These are phyloP conservation scores for Penicillium lagena DNA, from an alignment of 495 filamentous ascomycete species.

Conservation along the genomic window DNA sequence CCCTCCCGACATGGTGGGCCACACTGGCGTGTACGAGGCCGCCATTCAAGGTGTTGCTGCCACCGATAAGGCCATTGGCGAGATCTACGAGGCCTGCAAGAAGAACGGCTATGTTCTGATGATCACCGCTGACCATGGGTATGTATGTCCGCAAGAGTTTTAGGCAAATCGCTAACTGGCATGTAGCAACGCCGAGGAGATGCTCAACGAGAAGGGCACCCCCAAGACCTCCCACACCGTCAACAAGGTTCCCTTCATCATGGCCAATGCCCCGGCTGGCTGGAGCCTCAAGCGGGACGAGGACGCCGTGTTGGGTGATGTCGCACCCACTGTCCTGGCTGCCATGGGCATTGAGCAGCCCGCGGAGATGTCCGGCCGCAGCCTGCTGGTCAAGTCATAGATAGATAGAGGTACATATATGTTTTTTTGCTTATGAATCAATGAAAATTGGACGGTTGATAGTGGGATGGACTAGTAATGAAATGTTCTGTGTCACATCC, in stretches of 20 bases:
- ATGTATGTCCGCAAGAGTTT: conserved; percentile 18
- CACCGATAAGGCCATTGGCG: conserved; percentile 89
- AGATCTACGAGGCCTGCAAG: conserved; percentile 88
- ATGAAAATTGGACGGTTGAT: conserved; percentile 5
- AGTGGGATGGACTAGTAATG: neutral
- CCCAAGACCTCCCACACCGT: conserved; percentile 98
- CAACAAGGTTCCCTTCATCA: conserved; percentile 95
- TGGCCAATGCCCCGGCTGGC: conserved; percentile 90
- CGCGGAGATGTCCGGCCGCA: conserved; percentile 83
- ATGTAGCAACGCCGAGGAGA: conserved; percentile 90
- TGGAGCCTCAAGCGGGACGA: conserved; percentile 67
- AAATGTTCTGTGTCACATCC: neutral
- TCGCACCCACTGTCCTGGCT: conserved; percentile 85
- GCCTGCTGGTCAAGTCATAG: conserved; percentile 67
- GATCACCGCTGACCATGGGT: conserved; percentile 92
- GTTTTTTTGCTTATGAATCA: conserved; percentile 13
- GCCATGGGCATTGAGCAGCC: conserved; percentile 88
- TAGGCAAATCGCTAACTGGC: neutral
- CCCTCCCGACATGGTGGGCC: conserved; percentile 98
- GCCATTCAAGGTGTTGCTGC: conserved; percentile 78
- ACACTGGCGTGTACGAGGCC: conserved; percentile 96
- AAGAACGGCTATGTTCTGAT: conserved; percentile 86
- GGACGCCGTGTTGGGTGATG: conserved; percentile 87
- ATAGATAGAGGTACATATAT: conserved; percentile 7
- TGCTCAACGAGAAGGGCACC: conserved; percentile 90